Percentiles rank a stretch among this genome's conserved stretches.
phyloP scores from a whole-genome alignment of 352 stramenopile genomes.

The Pythium guiyangense region DNA sequence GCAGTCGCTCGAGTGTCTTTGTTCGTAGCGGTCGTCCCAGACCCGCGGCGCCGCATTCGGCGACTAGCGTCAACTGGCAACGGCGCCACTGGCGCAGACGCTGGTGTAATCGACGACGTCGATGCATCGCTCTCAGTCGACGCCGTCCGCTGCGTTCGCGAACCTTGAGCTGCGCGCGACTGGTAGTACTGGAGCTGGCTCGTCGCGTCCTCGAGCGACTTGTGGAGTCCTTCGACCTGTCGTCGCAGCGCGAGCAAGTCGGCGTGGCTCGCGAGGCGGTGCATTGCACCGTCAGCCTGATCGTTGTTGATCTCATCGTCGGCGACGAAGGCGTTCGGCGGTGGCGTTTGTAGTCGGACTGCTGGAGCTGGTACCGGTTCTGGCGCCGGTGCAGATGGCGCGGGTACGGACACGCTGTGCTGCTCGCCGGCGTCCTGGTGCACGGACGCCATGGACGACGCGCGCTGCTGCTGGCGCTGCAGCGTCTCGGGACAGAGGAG shows the following conservation, averaged over 20 bases:
- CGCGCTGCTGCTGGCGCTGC: conserved; percentile 13
- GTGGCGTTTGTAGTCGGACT: too few species aligned
- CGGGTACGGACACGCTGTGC: conserved; percentile 9
- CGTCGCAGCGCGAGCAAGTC: conserved; percentile 37
- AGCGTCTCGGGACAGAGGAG: conserved; percentile 45
- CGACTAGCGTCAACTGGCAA: not conserved
- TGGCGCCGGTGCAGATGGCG: too few species aligned
- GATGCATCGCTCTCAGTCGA: conserved; percentile 7
- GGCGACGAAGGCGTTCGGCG: conserved; percentile 5
- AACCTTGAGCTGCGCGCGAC: not conserved
- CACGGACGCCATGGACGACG: conserved; percentile 8
- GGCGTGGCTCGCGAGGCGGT: conserved; percentile 16
- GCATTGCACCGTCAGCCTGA: not conserved
- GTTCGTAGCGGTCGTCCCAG: conserved; percentile 3
- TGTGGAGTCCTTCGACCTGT: conserved; percentile 47
- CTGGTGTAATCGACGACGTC: not conserved
- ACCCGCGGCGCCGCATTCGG: not conserved
- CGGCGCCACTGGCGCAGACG: not conserved
- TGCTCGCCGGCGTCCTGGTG: conserved; percentile 46
- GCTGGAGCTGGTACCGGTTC: too few species aligned
- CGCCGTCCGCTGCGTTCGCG: not conserved
- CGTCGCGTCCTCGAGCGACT: conserved; percentile 43
- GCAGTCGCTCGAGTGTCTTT: conserved; percentile 8
- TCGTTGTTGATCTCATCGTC: too few species aligned
- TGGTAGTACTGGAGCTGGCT: conserved; percentile 42